Percentiles rank a stretch among this genome's conserved stretches.
phyloP scores from a whole-genome alignment of 176 grass and related monocot species.

The Oryza glaberrima region DNA sequence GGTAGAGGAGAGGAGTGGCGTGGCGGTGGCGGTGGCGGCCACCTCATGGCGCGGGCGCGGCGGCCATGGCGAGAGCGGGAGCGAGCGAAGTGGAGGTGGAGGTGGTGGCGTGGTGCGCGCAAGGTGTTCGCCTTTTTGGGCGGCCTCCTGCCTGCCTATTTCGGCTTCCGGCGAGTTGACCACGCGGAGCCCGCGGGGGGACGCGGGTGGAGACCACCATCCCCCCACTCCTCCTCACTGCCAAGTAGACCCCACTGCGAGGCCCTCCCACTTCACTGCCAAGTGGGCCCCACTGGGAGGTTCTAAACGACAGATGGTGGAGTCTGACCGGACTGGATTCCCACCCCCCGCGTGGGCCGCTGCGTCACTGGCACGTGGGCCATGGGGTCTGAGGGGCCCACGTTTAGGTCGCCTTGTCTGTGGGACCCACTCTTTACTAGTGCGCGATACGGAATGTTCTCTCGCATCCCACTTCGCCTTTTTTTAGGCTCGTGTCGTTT shows the following conservation, averaged over 20 bases:
- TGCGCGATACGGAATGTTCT: background rate
- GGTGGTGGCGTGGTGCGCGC: slow-evolving; percentile 8
- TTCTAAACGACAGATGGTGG: background rate
- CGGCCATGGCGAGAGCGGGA: slow-evolving; percentile 27
- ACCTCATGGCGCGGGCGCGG: slow-evolving; percentile 45
- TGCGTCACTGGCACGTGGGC: background rate
- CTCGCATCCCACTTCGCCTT: background rate
- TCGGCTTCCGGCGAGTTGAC: slow-evolving; percentile 48
- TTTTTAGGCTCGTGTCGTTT: background rate
- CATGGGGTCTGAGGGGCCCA: background rate
- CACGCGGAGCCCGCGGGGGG: slow-evolving; percentile 28
- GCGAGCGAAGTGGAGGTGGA: background rate
- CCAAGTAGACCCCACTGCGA: background rate
- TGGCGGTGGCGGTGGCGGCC: slow-evolving; percentile 26
- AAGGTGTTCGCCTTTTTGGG: slow-evolving; percentile 38
- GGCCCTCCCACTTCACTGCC: background rate
- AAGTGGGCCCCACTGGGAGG: background rate
- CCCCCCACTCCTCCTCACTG: background rate
- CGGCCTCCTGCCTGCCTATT: slow-evolving; percentile 39
- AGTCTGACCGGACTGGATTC: background rate
- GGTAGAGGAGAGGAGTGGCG: slow-evolving; percentile 17
- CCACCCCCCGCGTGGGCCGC: too few species aligned
- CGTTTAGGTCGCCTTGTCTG: background rate
- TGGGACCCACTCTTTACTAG: background rate
- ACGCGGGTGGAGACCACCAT: background rate